phyloP scores from a whole-genome alignment of 2,329 filamentous ascomycete species.

The Aspergillus tanneri region DNA sequence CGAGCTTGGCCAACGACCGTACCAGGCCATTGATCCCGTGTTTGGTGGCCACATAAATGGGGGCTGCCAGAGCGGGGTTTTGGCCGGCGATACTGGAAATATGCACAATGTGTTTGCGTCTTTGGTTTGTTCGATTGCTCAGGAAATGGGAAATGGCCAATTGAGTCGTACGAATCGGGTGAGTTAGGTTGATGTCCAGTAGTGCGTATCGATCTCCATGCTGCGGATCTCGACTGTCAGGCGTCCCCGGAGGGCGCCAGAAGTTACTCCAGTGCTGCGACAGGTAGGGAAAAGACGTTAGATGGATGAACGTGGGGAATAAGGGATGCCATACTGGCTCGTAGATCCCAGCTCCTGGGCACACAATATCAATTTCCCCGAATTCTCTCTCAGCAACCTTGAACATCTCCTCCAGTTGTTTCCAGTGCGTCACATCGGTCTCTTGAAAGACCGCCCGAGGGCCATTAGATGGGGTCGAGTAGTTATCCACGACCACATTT shows the following conservation, averaged over 20 bases:
- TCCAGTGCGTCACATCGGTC: slow-evolving; percentile 53
- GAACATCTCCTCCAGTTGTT: slow-evolving; percentile 51
- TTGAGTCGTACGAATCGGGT: slow-evolving; percentile 54
- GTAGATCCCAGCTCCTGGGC: slow-evolving; percentile 48
- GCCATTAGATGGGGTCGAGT: slow-evolving; percentile 26
- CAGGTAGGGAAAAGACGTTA: not conserved
- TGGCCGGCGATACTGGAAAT: slow-evolving; percentile 52
- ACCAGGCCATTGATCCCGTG: slow-evolving; percentile 52
- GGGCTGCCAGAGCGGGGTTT: slow-evolving; percentile 36
- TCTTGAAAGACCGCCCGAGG: slow-evolving; percentile 45
- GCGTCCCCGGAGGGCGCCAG: slow-evolving; percentile 49
- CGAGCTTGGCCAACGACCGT: slow-evolving; percentile 51
- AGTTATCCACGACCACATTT: slow-evolving; percentile 40
- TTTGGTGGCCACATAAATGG: slow-evolving; percentile 52
- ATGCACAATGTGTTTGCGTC: slow-evolving; percentile 47
- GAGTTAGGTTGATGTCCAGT: slow-evolving; percentile 53
- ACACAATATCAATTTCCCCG: slow-evolving; percentile 48
- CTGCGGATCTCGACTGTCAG: slow-evolving; percentile 43
- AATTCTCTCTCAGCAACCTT: slow-evolving; percentile 50
- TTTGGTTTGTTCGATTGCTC: slow-evolving; percentile 26
- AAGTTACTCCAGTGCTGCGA: slow-evolving; percentile 50
- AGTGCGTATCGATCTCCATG: slow-evolving; percentile 44
- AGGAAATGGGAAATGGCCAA: slow-evolving; percentile 52
- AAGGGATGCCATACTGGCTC: slow-evolving; percentile 38
- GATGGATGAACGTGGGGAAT: not conserved